These are phyloP conservation scores for Solanum piurae DNA, from an alignment of 257 asterid genomes.

Conservation along the genomic window DNA sequence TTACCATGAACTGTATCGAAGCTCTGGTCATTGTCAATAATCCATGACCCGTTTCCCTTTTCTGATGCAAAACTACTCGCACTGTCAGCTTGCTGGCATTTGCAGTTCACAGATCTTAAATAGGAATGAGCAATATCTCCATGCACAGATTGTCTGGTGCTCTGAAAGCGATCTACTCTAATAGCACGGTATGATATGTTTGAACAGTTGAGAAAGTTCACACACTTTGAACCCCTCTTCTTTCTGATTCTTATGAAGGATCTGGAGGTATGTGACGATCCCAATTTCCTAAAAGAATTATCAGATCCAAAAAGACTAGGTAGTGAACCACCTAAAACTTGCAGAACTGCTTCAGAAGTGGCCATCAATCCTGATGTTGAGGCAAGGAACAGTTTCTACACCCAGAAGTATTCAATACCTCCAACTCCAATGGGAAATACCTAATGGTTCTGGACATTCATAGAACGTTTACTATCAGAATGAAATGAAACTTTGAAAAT, in stretches of 20 bases:
- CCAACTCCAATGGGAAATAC: background rate
- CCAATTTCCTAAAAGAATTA: slow-evolving; percentile 12
- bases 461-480: background rate
- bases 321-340: slow-evolving; percentile 13
- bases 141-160: background rate
- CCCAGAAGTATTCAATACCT: background rate
- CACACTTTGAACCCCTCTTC: slow-evolving; percentile 9
- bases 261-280: slow-evolving; percentile 6
- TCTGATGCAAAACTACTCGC: slow-evolving; percentile 30
- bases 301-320: slow-evolving; percentile 20
- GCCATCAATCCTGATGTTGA: slow-evolving; percentile 19
- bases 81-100: slow-evolving; percentile 44
- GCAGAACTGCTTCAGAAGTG: slow-evolving; percentile 29
- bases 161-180: slow-evolving; percentile 6
- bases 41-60: slow-evolving; percentile 30
- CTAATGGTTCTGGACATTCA: background rate
- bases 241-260: slow-evolving; percentile 21
- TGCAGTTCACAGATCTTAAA: slow-evolving; percentile 17
- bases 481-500: background rate
- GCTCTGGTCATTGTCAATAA: slow-evolving; percentile 24
- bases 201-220: slow-evolving; percentile 11
- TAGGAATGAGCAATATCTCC: slow-evolving; percentile 7
- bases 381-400: background rate
- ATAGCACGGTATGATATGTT: slow-evolving; percentile 1
- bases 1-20: slow-evolving; percentile 12